A percentile compares a stretch with the other conserved stretches of the same genome.
phyloP scores from a whole-genome alignment of 805 yeast species.

The Nadsonia fulvescens region DNA sequence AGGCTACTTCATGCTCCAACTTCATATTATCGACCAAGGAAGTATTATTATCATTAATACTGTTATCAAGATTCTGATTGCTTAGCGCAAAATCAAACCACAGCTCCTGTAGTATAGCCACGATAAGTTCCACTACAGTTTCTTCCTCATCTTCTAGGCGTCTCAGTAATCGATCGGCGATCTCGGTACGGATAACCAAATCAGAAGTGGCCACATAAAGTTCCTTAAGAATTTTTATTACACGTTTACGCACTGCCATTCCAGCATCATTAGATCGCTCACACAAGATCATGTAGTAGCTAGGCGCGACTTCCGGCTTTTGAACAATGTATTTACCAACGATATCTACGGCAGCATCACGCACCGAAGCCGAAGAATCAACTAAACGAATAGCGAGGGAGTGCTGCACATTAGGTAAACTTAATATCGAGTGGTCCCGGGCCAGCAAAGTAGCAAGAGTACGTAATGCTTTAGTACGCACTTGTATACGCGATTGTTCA shows the following conservation, averaged over 20 bases:
- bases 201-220: slow-evolving; percentile 6
- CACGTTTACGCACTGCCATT: slow-evolving; percentile 43
- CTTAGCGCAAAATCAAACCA: slow-evolving; percentile 18
- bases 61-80: neutral
- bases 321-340: slow-evolving; percentile 29
- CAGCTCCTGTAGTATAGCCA: slow-evolving; percentile 19
- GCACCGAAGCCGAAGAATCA: slow-evolving; percentile 52
- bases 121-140: slow-evolving; percentile 25
- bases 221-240: slow-evolving; percentile 25
- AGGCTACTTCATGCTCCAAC: neutral
- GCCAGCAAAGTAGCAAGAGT: slow-evolving; percentile 37
- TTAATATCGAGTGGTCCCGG: slow-evolving; percentile 33
- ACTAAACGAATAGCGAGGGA: slow-evolving; percentile 33
- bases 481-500: slow-evolving; percentile 30
- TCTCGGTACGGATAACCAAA: slow-evolving; percentile 19
- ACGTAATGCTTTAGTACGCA: slow-evolving; percentile 48
- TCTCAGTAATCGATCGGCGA: slow-evolving; percentile 34
- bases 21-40: neutral
- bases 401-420: slow-evolving; percentile 30
- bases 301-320: slow-evolving; percentile 27
- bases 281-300: slow-evolving; percentile 32
- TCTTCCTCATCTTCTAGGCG: slow-evolving; percentile 60
- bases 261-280: slow-evolving; percentile 40
- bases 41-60: neutral
- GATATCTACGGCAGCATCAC: slow-evolving; percentile 61